Evolutionary conservation across 495 filamentous ascomycete species (phyloP).

Genomic region (Talaromyces borbonicus): DNA sequence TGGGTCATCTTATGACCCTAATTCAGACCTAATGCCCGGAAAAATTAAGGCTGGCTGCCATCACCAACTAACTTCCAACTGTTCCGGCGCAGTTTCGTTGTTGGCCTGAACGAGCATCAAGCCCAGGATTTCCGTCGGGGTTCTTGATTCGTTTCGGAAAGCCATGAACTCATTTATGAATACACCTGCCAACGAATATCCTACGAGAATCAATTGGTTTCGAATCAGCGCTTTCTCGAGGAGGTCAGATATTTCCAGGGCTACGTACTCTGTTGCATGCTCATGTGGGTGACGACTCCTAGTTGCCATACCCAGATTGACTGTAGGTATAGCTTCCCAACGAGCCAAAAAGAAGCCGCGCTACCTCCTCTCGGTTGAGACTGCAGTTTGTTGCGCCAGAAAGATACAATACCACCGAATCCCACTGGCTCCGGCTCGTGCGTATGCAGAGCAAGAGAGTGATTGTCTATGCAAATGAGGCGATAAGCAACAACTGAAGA

Average conservation of each 20-base stretch:
- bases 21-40: slow-evolving; percentile 9
- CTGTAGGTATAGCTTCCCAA: slow-evolving; percentile 12
- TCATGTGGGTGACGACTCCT: slow-evolving; percentile 7
- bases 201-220: slow-evolving; percentile 11
- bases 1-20: slow-evolving; percentile 8
- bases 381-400: slow-evolving; percentile 11
- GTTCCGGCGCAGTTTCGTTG: slow-evolving; percentile 13
- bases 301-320: slow-evolving; percentile 11
- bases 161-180: slow-evolving; percentile 13
- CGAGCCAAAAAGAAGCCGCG: slow-evolving; percentile 7
- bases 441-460: slow-evolving; percentile 11
- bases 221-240: slow-evolving; percentile 8
- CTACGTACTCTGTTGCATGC: slow-evolving; percentile 9
- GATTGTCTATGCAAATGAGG: slow-evolving; percentile 13
- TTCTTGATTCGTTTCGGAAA: slow-evolving; percentile 1
- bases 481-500: no score
- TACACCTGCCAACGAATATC: slow-evolving; percentile 13
- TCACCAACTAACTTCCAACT: slow-evolving; percentile 9
- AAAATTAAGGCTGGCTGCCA: slow-evolving; percentile 8
- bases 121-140: slow-evolving; percentile 8
- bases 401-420: slow-evolving; percentile 8
- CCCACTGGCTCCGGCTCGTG: slow-evolving; percentile 9
- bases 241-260: slow-evolving; percentile 10
- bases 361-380: slow-evolving; percentile 12
- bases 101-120: slow-evolving; percentile 13